Percentiles rank a stretch among this genome's conserved stretches.
These are phyloP conservation scores for Scenedesmus sp. DNA, from an alignment of 163 green algal genomes.

Conservation along the genomic window DNA sequence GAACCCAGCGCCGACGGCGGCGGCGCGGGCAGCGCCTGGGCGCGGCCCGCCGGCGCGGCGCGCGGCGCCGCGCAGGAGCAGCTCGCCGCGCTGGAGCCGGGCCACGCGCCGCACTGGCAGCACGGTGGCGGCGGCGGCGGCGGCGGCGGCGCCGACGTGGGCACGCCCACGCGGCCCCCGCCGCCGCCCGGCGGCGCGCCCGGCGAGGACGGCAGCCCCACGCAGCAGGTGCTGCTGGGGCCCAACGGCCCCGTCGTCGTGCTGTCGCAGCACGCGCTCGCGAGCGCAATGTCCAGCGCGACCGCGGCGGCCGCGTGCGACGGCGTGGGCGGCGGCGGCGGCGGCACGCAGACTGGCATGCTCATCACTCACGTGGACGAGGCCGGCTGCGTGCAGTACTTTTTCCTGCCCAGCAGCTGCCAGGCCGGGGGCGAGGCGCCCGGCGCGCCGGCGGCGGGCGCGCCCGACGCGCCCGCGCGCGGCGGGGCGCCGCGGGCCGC, in stretches of 20 bases:
- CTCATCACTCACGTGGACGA: constrained; percentile 21
- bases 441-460: neutral
- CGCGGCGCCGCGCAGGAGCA: too few relatives aligned
- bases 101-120: constrained; percentile 16
- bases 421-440: neutral
- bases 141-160: too few relatives aligned
- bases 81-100: too few relatives aligned
- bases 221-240: neutral
- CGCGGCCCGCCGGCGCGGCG: too few relatives aligned
- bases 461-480: neutral
- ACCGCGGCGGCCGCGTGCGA: too few relatives aligned
- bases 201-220: neutral
- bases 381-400: constrained; percentile 14
- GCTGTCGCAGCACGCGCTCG: constrained; percentile 2
- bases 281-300: neutral
- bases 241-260: constrained; percentile 10
- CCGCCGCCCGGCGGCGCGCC: neutral
- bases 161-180: too few relatives aligned
- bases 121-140: neutral
- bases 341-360: neutral
- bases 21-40: too few relatives aligned
- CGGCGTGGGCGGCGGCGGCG: neutral
- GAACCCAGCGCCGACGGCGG: too few relatives aligned
- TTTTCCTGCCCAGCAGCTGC: constrained; percentile 4
- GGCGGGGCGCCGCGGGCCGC: neutral